Base-by-base conservation (phyloP, 2,329 filamentous ascomycete genomes). In the Ceratocystis destructans region DNA sequence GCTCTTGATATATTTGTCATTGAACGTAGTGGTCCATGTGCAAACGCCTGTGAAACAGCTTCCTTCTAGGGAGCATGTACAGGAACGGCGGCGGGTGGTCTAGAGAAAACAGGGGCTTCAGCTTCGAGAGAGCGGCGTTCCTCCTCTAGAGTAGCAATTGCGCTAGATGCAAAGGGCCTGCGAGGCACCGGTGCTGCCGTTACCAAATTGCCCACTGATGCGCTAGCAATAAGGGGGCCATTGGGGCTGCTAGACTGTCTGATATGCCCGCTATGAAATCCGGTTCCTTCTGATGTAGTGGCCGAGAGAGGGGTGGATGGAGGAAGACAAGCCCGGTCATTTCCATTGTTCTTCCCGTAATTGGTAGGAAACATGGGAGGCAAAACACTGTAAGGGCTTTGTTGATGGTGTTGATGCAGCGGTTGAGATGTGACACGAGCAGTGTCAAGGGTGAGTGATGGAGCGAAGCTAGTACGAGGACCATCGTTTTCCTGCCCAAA, bases 31-130 rank as follows among this genome's bases (percentile, higher is more conserved):
- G 44, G 8, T 17, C 20, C 48, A 48, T 20, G 12, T 33, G 41
- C 53, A 33, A 31, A 33, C 8, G 37, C n/a, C 28, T 65, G 50
- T 41, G 44, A n/a, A 41, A 61, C 59, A 48, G 57, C 61, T 53
- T 64, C 66, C 41, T 68, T 68, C 66, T 68, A 68, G 45, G 66
- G 66, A 61, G 66, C 66, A 15, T 68, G 61, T 22, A 68, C 64
- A 33, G 66, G 41, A 41, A 68, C 66, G n/a, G 61, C 63, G 55
- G 64, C 66, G 25, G 66, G 61, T 15, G 50, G 50, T 61, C 64
- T 45, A 12, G 48, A 64, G 48, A 68, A 68, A 15, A 57, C 28
- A 22, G 66, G 64, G 10, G 48, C 48, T 44, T 68, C 63, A 17
- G 64, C 59, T 25, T 68, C 66, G 31, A 65, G 65, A 48, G 64